Percentiles rank a stretch among this genome's conserved stretches.
Evolutionary conservation across 805 yeast species (phyloP).

Genomic region (Ogataea pignaliae): DNA sequence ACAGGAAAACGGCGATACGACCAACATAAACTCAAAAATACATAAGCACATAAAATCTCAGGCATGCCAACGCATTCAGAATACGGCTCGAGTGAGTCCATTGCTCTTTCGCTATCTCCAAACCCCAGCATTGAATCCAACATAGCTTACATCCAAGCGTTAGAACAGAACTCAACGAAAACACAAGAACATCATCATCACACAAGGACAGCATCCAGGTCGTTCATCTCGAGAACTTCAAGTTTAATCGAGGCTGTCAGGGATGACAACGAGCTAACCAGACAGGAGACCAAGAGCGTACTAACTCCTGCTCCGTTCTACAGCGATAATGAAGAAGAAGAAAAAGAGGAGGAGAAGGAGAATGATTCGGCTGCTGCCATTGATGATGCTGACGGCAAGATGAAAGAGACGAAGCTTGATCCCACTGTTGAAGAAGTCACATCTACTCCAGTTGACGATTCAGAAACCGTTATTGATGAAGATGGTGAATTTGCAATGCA

Average conservation of each 20-base stretch:
- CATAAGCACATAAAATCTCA: no score
- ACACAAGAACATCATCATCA: not conserved
- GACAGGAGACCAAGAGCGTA: constrained; percentile 7
- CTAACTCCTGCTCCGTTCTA: constrained; percentile 5
- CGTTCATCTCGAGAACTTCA: constrained; percentile 20
- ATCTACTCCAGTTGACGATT: not conserved
- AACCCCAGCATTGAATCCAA: no score
- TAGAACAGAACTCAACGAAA: no score
- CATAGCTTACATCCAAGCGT: no score
- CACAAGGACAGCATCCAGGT: not conserved
- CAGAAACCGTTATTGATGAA: constrained; percentile 10
- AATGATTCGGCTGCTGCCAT: no score
- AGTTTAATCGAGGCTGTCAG: constrained; percentile 24
- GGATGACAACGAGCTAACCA: constrained; percentile 27
- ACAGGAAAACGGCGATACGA: no score
- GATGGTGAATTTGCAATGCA: constrained; percentile 30
- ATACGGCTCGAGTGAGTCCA: no score
- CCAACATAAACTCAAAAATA: no score
- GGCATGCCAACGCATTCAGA: no score
- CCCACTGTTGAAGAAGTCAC: not conserved
- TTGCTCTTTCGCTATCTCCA: no score
- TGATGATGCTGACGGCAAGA: not conserved
- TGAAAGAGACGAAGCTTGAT: not conserved
- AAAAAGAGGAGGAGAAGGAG: not conserved
- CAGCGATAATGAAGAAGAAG: not conserved